phyloP scores from a whole-genome alignment of 2,329 filamentous ascomycete species.

The Venturia carpophila region DNA sequence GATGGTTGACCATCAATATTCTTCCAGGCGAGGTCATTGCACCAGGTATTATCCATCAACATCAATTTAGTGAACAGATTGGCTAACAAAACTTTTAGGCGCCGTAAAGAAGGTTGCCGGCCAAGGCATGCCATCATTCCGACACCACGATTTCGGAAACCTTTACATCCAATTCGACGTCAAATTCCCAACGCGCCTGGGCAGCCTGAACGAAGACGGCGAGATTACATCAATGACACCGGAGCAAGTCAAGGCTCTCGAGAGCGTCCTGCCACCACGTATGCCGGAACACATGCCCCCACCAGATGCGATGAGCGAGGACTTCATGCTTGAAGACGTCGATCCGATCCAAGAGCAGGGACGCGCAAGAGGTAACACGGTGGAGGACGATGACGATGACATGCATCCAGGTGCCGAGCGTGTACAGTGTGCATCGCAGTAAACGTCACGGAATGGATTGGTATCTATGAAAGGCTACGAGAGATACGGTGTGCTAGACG shows the following conservation, averaged over 20 bases:
- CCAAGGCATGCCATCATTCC: conserved; percentile 93
- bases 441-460: conserved; percentile 35
- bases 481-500: background rate
- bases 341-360: conserved; percentile 58
- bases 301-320: conserved; percentile 81
- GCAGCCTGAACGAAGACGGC: conserved; percentile 35
- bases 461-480: background rate
- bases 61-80: background rate
- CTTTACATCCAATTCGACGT: conserved; percentile 96
- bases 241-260: conserved; percentile 68
- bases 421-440: conserved; percentile 83
- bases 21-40: conserved; percentile 89
- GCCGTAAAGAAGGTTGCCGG: conserved; percentile 89
- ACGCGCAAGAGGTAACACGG: conserved; percentile 55
- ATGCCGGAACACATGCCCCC: conserved; percentile 60
- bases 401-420: conserved; percentile 61
- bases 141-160: conserved; percentile 93
- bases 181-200: conserved; percentile 69
- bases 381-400: conserved; percentile 59
- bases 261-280: conserved; percentile 73
- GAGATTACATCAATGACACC: conserved; percentile 39
- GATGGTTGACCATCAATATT: conserved; percentile 92
- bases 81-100: conserved; percentile 47
- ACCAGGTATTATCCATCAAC: conserved; percentile 55
- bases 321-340: conserved; percentile 71